Base-by-base conservation (phyloP, 2,329 filamentous ascomycete species). In the Calcarisporium arbuscula region DNA sequence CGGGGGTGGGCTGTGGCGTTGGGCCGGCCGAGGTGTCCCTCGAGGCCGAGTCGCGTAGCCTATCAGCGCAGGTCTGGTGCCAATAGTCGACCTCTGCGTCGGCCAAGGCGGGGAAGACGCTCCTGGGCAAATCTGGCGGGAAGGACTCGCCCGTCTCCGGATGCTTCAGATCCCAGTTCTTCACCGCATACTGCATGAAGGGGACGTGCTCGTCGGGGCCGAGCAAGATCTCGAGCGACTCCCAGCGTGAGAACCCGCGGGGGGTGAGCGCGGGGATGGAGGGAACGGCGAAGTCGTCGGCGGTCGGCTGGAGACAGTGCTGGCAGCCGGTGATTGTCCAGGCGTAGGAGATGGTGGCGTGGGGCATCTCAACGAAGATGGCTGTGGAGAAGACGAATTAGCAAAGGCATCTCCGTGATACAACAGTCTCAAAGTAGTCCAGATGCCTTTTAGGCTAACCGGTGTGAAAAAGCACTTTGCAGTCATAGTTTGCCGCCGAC, bases 261-360 rank as follows among this genome's bases (percentile, higher is more conserved):
- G 74, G 69, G 22, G 90, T 94, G 36, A 98, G 65, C 11, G 88
- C 85, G 1, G 92, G 92, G 27, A 95, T 74, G 0, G 74, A 79
- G 0, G 90, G 92, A 1, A 80, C 68, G 4, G 73, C 74, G 55
- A 85, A 95, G 43, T 85, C 76, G 48, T 80, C 72, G 25, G 77
- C 74, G 30, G 77, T 76, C 1, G 86, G 86, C 47, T 94, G 85
- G 19, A 96, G 70, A 32, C 79, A 80, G 61, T 96, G 90, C 49
- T 88, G 84, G 56, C 90, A 95, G 47, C 90, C 92, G 33, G 94
- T 77, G 7, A 85, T 85, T 52, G 87, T 84, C 70, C 94, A 96
- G 45, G 95, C 92, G 62, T 87, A 94, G 19, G 89, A 92, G 43
- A 98, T 80, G 28, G 82, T 81, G 23, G 77, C 66, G 40, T 80